Evolutionary conservation across 108 stramenopile genomes (phyloP).

Genomic region (Cyclotella cryptica): DNA sequence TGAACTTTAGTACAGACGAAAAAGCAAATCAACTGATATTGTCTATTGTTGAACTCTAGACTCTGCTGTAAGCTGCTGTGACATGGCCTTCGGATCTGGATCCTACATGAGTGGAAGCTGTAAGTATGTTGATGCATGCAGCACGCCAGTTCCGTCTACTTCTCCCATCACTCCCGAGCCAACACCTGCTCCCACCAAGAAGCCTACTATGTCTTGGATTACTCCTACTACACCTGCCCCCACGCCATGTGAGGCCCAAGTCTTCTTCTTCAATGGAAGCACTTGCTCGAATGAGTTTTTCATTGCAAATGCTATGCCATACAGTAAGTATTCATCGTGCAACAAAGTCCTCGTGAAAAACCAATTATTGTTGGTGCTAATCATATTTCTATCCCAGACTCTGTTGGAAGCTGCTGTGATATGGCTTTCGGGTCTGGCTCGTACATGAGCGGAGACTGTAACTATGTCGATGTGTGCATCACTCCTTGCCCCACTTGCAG

Average conservation of each 20-base stretch:
- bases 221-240: constrained; percentile 1
- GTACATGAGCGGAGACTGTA: background rate
- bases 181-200: constrained; percentile 5
- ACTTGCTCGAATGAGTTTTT: background rate
- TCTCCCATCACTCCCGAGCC: background rate
- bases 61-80: background rate
- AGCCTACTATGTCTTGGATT: background rate
- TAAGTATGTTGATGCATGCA: background rate
- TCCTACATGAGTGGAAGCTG: constrained; percentile 1
- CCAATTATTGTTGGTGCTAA: background rate
- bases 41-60: background rate
- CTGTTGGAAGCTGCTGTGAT: background rate
- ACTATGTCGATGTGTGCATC: background rate
- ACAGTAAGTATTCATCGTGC: background rate
- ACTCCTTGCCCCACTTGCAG: background rate
- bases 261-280: background rate
- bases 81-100: background rate
- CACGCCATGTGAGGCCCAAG: constrained; percentile 8
- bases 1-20: background rate
- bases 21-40: background rate
- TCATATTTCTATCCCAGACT: background rate
- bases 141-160: background rate
- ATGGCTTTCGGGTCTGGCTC: background rate
- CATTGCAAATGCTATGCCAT: background rate
- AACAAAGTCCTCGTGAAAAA: background rate